These are phyloP conservation scores for Phytopythium ostracodes DNA, from an alignment of 352 stramenopile genomes.

Conservation along the genomic window DNA sequence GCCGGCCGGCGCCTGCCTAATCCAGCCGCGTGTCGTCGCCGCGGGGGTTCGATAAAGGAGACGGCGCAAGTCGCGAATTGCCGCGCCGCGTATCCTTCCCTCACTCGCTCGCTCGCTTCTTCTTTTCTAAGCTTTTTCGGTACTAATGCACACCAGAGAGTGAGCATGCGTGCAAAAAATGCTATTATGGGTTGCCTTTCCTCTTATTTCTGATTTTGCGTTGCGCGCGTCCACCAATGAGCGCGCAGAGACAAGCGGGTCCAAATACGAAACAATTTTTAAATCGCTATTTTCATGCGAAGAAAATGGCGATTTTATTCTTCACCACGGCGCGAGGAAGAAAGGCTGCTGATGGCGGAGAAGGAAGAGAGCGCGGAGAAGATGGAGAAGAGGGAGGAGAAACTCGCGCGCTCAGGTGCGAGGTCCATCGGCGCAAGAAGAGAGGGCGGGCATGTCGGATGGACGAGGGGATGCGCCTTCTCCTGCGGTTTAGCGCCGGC, in stretches of 20 bases:
- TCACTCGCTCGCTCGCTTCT: too few relatives aligned
- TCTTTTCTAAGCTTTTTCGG: neutral
- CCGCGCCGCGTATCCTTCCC: neutral
- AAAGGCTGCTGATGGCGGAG: neutral
- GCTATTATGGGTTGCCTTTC: neutral
- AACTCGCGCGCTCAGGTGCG: neutral
- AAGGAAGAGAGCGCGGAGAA: neutral
- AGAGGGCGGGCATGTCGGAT: neutral
- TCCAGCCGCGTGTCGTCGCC: neutral
- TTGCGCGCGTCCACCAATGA: constrained; percentile 5
- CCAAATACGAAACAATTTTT: too few relatives aligned
- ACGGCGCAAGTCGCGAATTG: neutral
- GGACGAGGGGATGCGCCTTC: neutral
- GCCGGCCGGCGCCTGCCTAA: too few relatives aligned
- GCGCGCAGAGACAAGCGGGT: neutral
- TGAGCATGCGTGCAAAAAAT: neutral
- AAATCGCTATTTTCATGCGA: neutral
- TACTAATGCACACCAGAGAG: too few relatives aligned
- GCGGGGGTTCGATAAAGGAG: neutral
- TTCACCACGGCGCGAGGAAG: neutral
- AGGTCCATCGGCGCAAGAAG: neutral
- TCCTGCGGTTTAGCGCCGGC: neutral
- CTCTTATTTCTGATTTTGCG: neutral
- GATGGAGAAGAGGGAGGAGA: neutral
- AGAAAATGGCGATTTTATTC: neutral